phyloP scores from a whole-genome alignment of 202 grass and related monocot genomes.

The Bolboschoenoplectus hybrid region DNA sequence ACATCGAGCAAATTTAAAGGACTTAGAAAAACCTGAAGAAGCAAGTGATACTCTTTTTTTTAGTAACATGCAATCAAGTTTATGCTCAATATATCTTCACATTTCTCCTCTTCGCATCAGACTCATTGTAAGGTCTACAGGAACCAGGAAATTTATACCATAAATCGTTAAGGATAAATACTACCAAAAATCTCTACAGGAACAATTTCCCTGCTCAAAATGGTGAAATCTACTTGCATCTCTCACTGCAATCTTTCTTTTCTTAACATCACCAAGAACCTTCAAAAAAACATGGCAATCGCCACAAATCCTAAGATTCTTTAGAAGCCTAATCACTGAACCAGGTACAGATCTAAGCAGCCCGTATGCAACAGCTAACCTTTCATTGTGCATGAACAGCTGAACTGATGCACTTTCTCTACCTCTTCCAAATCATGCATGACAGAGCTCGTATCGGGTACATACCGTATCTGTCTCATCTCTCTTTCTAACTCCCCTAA shows the following conservation, averaged over 20 bases:
- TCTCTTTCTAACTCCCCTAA: slow-evolving; percentile 51
- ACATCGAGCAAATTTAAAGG: too few species aligned
- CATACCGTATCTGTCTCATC: slow-evolving; percentile 74
- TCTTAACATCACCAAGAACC: slow-evolving; percentile 61
- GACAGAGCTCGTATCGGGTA: slow-evolving; percentile 72
- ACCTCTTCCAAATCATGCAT: slow-evolving; percentile 90
- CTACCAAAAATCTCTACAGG: slow-evolving; percentile 91
- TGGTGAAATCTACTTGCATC: slow-evolving; percentile 85
- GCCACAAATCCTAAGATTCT: slow-evolving; percentile 70
- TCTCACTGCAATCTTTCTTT: slow-evolving; percentile 62
- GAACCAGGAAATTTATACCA: not conserved
- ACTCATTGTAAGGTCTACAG: not conserved
- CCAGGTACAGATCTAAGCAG: slow-evolving; percentile 65
- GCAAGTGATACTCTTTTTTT: too few species aligned
- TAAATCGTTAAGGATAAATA: not conserved
- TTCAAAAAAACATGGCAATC: slow-evolving; percentile 87
- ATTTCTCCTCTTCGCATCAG: too few species aligned
- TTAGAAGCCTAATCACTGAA: slow-evolving; percentile 63
- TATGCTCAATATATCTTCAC: too few species aligned
- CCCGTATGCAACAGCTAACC: slow-evolving; percentile 76
- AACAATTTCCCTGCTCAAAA: slow-evolving; percentile 68
- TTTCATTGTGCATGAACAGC: slow-evolving; percentile 79
- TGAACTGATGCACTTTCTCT: slow-evolving; percentile 71
- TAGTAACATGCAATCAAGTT: too few species aligned
- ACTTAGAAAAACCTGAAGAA: too few species aligned